Evolutionary conservation across 176 grass and related monocot species (phyloP), one percentile per base, ranked within the genome.

Genomic region (Miscanthus lutarioriparius): DNA sequence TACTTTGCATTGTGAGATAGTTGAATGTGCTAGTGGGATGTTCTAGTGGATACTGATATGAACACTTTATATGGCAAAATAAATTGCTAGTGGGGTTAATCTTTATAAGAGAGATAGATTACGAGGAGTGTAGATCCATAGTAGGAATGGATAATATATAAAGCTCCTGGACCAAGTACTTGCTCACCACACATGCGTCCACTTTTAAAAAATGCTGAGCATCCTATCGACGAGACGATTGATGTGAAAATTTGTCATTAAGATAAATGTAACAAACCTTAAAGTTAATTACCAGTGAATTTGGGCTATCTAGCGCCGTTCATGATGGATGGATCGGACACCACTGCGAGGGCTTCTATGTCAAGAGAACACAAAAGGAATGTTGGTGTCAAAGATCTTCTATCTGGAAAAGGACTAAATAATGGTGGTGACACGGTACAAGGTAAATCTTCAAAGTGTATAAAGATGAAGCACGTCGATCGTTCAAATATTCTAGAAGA

Each of bases 401-500:
- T 67, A 40, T 64, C 26, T 67, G 22, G 25, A 74, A 43, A 84
- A 84, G 16, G 35, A 83, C 64, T 64, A 53, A 20, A 40, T 41
- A 65, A 83, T 88, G 43, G 67, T 83, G 66, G 74, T 65, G 80
- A 30, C 53, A 78, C 25, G 54, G 32, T 72, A 41, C 80, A 72
- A 70, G 82, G 87, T 76, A 81, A 89, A 81, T 89, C 77, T 69
- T 68, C 5, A 76, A 83, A 89, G 51, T 67, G 6, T 81, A 70
- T 70, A 80, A 72, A 74, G 67, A 67, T 74, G 67, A 17, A 87
- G 70, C 74, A 78, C 67, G 17, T 67, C 3, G 20, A 78, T 37
- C 67, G 1, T 59, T 62, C 25, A 76, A 76, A 71, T 71, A 64
- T 81, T 81, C 63, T 64, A 35, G 26, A 76, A 70, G 39, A 80